phyloP scores from a whole-genome alignment of 345 rosid genomes.

The Ailanthus altissimus region DNA sequence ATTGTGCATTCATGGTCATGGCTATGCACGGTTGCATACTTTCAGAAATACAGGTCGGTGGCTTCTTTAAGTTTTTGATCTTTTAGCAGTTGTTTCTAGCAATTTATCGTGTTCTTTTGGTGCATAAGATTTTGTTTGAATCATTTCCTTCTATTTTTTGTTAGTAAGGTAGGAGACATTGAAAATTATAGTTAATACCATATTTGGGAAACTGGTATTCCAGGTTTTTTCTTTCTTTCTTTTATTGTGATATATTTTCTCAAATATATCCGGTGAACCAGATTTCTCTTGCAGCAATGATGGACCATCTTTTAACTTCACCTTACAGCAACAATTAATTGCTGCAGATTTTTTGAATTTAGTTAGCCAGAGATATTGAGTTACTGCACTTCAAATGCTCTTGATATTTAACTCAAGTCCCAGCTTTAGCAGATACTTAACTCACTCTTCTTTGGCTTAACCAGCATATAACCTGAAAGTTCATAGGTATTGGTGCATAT shows the following conservation, averaged over 20 bases:
- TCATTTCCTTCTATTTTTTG: not conserved
- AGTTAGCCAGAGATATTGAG: not conserved
- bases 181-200: not conserved
- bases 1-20: slow-evolving; percentile 95
- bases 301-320: not conserved
- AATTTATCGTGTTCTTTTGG: too few relatives aligned
- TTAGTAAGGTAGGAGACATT: not conserved
- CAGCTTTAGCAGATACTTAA: not conserved
- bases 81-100: not conserved
- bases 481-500: not conserved
- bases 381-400: not conserved
- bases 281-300: not conserved
- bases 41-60: slow-evolving; percentile 79
- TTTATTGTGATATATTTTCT: not conserved
- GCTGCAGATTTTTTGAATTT: not conserved
- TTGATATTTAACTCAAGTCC: not conserved
- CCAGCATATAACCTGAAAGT: not conserved
- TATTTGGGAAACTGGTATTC: not conserved
- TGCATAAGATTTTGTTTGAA: not conserved
- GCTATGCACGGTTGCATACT: slow-evolving; percentile 95
- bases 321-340: not conserved
- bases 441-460: not conserved
- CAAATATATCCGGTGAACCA: not conserved
- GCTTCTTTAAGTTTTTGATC: not conserved
- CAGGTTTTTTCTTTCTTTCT: not conserved